A percentile compares a stretch with the other conserved stretches of the same genome.
Evolutionary conservation across 129 eudicot species (phyloP).

Genomic region (Heracleum sosnowskyi): DNA sequence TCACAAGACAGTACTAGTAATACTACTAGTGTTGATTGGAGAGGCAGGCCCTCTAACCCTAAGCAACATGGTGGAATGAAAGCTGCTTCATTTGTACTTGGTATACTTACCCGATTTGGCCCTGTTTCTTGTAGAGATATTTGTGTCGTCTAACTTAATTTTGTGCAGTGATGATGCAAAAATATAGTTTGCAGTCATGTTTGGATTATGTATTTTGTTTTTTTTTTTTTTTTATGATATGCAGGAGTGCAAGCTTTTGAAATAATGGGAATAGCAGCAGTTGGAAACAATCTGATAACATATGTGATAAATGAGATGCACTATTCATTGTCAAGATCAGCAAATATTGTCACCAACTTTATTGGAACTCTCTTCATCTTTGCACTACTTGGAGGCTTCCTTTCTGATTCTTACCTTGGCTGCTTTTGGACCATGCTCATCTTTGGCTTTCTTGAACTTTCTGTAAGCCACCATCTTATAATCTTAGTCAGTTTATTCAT

Average conservation of each 20-base stretch:
- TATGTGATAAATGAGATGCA: slow-evolving; percentile 94
- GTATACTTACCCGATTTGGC: slow-evolving; percentile 21
- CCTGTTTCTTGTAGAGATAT: too few relatives aligned
- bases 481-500: neutral
- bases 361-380: slow-evolving; percentile 78
- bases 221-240: neutral
- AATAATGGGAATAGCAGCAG: slow-evolving; percentile 96
- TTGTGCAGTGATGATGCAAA: too few relatives aligned
- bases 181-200: too few relatives aligned
- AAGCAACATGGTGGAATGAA: slow-evolving; percentile 74
- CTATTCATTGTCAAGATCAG: slow-evolving; percentile 66
- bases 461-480: slow-evolving; percentile 37
- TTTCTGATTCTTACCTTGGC: slow-evolving; percentile 88
- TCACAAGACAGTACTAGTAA: neutral
- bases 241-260: slow-evolving; percentile 89
- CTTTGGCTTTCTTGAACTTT: slow-evolving; percentile 90
- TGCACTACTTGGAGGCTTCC: slow-evolving; percentile 83
- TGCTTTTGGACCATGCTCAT: slow-evolving; percentile 95
- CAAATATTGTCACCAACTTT: slow-evolving; percentile 88
- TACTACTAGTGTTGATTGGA: slow-evolving; percentile 66
- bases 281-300: slow-evolving; percentile 88
- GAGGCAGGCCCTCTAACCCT: slow-evolving; percentile 72
- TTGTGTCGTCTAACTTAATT: too few relatives aligned
- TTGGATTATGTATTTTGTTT: neutral
- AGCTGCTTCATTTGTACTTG: slow-evolving; percentile 93